A percentile compares a stretch with the other conserved stretches of the same genome.
Conservation (phyloP, 768 basidiomycete species). For the Chalciporus pseudorubinellus region DNA sequence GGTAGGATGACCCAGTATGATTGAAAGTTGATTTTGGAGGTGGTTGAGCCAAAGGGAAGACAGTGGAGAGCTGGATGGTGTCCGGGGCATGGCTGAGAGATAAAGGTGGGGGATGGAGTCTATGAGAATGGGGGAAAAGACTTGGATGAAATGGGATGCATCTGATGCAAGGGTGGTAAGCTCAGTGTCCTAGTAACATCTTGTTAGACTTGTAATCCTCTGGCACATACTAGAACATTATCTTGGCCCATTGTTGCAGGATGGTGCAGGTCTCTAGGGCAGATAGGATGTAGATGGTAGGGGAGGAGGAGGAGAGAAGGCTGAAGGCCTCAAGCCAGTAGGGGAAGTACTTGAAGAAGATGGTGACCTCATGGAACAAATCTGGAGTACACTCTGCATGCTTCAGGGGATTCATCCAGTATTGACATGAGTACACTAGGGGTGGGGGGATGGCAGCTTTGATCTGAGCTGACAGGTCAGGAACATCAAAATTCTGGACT, state of each 20-base stretch:
- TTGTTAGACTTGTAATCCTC: neutral
- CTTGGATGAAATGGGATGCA: neutral
- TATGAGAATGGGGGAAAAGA: neutral
- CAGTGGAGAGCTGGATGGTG: neutral
- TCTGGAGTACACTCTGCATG: neutral
- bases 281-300: no score
- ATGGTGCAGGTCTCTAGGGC: no score
- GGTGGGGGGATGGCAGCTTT: neutral
- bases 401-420: neutral
- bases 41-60: neutral
- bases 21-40: neutral
- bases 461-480: neutral
- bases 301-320: neutral
- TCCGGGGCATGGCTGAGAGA: no score
- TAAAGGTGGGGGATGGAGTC: neutral
- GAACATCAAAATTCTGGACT: neutral
- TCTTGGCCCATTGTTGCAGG: neutral
- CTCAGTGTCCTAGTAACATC: neutral
- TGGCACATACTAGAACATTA: neutral
- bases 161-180: neutral
- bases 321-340: constrained; percentile 1
- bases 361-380: neutral
- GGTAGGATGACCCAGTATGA: neutral
- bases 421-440: no score
- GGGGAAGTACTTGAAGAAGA: constrained; percentile 2